These are phyloP conservation scores for Pichia thaimueangensis DNA, from an alignment of 805 yeast species.

Conservation along the genomic window DNA sequence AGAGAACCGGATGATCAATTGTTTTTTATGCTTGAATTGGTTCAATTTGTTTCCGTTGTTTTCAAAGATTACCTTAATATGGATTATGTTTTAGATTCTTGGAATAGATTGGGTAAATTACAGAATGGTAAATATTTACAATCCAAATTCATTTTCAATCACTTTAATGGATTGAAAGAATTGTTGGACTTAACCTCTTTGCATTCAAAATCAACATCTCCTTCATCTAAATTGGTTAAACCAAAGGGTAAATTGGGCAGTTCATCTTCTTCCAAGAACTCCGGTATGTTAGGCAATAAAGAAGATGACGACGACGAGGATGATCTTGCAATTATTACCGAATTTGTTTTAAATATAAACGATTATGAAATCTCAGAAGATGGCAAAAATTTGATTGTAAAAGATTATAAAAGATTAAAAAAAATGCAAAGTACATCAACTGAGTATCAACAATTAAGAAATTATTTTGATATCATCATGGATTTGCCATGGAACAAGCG, in stretches of 20 bases:
- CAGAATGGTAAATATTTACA: constrained; percentile 20
- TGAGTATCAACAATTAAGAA: constrained; percentile 58
- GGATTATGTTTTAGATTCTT: constrained; percentile 23
- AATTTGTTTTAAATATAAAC: constrained; percentile 28
- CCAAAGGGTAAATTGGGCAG: not conserved
- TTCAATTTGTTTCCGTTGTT: constrained; percentile 21
- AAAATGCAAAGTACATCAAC: constrained; percentile 51
- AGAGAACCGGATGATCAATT: constrained; percentile 13
- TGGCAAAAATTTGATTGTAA: constrained; percentile 34
- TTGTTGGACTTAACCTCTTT: constrained; percentile 3
- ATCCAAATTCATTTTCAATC: constrained; percentile 26
- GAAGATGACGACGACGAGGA: constrained; percentile 44
- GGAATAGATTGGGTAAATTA: constrained; percentile 26
- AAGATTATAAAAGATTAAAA: constrained; percentile 51
- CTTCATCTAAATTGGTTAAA: not conserved
- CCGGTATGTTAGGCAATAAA: constrained; percentile 22
- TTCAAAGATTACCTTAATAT: constrained; percentile 24
- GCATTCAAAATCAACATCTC: not conserved
- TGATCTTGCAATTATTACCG: constrained; percentile 27
- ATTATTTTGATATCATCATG: constrained; percentile 57
- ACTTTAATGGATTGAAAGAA: constrained; percentile 23
- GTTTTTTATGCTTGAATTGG: constrained; percentile 7
- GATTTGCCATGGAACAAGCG: constrained; percentile 52
- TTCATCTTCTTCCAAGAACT: not conserved
- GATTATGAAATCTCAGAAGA: constrained; percentile 33